Evolutionary conservation across 352 stramenopile species (phyloP), one percentile per base, ranked within the genome.

Genomic region (Pythium volutum): DNA sequence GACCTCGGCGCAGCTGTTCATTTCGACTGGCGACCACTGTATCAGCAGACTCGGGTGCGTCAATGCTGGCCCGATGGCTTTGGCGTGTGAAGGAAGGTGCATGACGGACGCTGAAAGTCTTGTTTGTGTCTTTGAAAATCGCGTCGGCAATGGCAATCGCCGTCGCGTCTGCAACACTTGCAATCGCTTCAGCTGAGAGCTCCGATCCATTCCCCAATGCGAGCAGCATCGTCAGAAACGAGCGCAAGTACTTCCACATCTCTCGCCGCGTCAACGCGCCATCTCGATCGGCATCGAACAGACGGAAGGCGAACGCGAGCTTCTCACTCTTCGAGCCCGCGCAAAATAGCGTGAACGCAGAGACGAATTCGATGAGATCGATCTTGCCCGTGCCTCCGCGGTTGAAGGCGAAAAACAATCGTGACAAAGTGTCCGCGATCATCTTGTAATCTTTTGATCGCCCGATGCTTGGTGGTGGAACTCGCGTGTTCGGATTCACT

Each of bases 271-370:
- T 95, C n/a, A 99, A 72, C 15, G 82, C 84, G 7, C 92, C 89
- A 59, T 97, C 82, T 66, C 84, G 81, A 64, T 98, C 88, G 27
- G 81, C 73, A 62, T 98, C 95, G 64, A 98, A 98, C n/a, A 96
- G 48, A 11, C 75, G 75, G 58, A 90, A 97, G 1, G 87, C 83
- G 48, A 96, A 96, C 7, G 87, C 88, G 1, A 99, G 80, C 56
- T 99, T 99, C 38, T 94, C 89, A 54, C 91, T 98, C 67, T 99
- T 99, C 26, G 94, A 98, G 3, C 95, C 96, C 4, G 83, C 90
- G 50, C 85, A 98, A 25, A 99, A 88, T 7, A 99, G 81, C 5
- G 88, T 95, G 47, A 98, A 89, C 18, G 93, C 94, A 29, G 90
- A 96, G 55, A 98, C 89, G 25, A 99, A 95, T 65, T 98, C 89